phyloP scores from a whole-genome alignment of 257 asterid genomes.

The Plantago ovata region DNA sequence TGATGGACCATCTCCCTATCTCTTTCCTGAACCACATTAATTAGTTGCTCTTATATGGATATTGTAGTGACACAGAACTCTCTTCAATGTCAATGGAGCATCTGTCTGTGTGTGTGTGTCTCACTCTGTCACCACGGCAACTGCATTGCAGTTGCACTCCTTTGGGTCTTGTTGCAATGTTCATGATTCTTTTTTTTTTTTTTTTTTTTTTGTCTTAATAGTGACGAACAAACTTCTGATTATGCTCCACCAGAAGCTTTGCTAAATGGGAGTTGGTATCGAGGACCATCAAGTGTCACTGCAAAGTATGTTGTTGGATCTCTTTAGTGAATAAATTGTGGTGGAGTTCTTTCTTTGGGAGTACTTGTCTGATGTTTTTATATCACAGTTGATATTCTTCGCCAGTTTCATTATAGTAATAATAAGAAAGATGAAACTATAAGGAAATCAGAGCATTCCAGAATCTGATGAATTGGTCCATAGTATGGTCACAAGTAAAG shows the following conservation, averaged over 20 bases:
- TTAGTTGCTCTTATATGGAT: too few relatives aligned
- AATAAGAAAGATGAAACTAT: slow-evolving; percentile 14
- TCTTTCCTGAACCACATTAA: too few relatives aligned
- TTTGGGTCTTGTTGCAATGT: slow-evolving; percentile 15
- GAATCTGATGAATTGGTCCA: slow-evolving; percentile 2
- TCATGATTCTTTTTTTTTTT: slow-evolving; percentile 12
- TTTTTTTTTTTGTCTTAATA: slow-evolving; percentile 23
- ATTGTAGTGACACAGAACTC: too few relatives aligned
- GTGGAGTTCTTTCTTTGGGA: background rate
- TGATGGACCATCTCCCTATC: too few relatives aligned
- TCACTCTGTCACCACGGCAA: too few relatives aligned
- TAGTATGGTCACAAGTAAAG: background rate
- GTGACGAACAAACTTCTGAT: slow-evolving; percentile 86
- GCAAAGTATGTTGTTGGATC: slow-evolving; percentile 53
- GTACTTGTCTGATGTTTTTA: slow-evolving; percentile 11
- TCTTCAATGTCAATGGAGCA: too few relatives aligned
- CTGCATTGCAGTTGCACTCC: slow-evolving; percentile 3
- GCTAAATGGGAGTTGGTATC: slow-evolving; percentile 84
- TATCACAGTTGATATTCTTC: background rate
- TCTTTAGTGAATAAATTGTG: slow-evolving; percentile 11
- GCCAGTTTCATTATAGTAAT: background rate
- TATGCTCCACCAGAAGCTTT: slow-evolving; percentile 98
- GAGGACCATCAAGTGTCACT: slow-evolving; percentile 55
- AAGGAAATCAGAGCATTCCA: slow-evolving; percentile 2
- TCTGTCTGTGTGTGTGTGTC: too few relatives aligned